Conservation (phyloP, 768 basidiomycete species). For the Phylloporus sp. region DNA sequence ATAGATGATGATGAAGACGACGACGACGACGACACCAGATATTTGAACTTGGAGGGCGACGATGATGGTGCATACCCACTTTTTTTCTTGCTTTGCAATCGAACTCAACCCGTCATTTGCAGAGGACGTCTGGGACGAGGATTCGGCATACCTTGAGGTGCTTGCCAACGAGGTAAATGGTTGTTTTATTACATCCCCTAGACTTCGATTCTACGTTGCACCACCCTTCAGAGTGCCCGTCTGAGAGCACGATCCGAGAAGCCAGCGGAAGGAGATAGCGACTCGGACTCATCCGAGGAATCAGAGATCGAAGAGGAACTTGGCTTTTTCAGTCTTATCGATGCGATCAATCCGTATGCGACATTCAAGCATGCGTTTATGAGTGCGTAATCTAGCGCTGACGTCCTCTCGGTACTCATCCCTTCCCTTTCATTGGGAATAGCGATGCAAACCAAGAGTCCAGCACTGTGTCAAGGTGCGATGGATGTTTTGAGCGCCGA, state of each 20-base stretch:
- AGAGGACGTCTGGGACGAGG: conserved; percentile 91
- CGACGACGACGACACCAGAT: conserved; percentile 44
- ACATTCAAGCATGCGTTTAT: conserved; percentile 76
- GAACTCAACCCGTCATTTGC: background rate
- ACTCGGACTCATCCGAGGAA: conserved; percentile 42
- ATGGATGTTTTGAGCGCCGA: conserved; percentile 70
- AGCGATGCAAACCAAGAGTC: conserved; percentile 69
- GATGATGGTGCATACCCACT: conserved; percentile 42
- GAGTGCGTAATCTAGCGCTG: conserved; percentile 36
- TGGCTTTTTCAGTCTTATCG: conserved; percentile 79
- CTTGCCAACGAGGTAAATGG: conserved; percentile 69
- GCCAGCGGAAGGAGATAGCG: conserved; percentile 24
- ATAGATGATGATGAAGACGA: conserved; percentile 42
- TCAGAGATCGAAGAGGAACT: conserved; percentile 77
- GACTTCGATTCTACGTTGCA: background rate
- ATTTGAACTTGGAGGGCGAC: conserved; percentile 62
- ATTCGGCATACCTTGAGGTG: conserved; percentile 83
- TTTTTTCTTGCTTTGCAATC: background rate
- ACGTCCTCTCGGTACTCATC: background rate
- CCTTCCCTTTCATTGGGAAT: background rate
- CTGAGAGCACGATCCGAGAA: conserved; percentile 56
- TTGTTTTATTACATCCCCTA: background rate
- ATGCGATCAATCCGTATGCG: conserved; percentile 70
- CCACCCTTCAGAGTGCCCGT: conserved; percentile 54
- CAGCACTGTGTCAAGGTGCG: conserved; percentile 58